phyloP scores from a whole-genome alignment of 2,329 filamentous ascomycete genomes.

The Geosmithia morbida region DNA sequence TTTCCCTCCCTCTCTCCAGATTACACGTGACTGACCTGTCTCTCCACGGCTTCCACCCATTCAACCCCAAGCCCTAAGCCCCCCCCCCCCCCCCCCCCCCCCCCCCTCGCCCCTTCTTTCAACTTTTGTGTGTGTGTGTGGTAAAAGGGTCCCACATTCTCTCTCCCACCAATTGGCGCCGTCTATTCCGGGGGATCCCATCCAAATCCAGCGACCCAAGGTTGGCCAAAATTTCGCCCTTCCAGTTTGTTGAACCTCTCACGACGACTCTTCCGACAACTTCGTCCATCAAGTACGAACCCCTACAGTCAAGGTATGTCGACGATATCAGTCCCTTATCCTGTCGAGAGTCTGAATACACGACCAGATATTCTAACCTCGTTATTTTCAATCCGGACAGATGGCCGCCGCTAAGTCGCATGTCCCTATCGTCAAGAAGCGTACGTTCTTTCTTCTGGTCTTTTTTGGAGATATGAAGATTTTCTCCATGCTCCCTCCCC shows the following conservation, averaged over 20 bases:
- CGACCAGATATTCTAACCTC: conserved; percentile 7
- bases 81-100: too few species aligned
- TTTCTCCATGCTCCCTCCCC: too few species aligned
- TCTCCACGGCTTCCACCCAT: too few species aligned
- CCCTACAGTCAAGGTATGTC: conserved; percentile 24
- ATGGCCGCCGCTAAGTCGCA: conserved; percentile 99
- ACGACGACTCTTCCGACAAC: conserved; percentile 12
- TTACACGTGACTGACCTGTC: too few species aligned
- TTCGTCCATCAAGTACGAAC: conserved; percentile 17
- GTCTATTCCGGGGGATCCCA: background rate
- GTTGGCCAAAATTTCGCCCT: conserved; percentile 16
- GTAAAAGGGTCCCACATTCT: background rate
- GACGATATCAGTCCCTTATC: background rate
- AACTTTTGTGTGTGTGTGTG: background rate
- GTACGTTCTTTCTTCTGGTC: conserved; percentile 55
- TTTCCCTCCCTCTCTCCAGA: background rate
- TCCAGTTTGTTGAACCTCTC: conserved; percentile 13
- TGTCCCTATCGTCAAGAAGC: conserved; percentile 99
- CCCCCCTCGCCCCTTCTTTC: too few species aligned
- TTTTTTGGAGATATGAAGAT: too few species aligned
- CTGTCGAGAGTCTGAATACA: background rate
- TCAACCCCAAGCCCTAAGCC: conserved; percentile 16
- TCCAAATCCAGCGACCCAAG: background rate
- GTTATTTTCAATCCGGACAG: conserved; percentile 27
- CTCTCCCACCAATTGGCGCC: background rate